Evolutionary conservation across 2,329 filamentous ascomycete genomes (phyloP), one percentile per base, ranked within the genome.

Genomic region (Aspergillus fischeri): DNA sequence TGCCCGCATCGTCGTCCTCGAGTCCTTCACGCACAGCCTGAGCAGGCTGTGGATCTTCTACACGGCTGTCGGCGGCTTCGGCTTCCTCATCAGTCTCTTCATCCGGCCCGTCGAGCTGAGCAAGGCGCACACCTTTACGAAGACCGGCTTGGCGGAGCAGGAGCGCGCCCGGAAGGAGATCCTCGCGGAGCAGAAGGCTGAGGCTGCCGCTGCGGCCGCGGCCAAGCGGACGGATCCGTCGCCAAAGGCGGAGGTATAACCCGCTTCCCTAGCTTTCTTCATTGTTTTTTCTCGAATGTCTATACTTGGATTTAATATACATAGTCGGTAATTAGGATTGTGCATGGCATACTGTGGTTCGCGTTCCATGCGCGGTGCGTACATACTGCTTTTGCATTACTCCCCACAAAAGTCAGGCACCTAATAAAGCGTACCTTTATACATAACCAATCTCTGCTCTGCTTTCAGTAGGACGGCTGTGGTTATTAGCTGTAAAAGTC

Each of bases 201-300:
- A 87, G 87, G 66, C 88, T 85, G 66, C 90, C 86, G 54, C 63
- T 49, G 60, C 87, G 87, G 66, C 88, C 85, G 66, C 90, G 87
- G 53, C 63, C 52, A 55, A 17, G 8, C 60, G 59, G 17, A 64
- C 52, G 35, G 4, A 54, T 35, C 17, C 41, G n/a, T 21, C 20
- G n/a, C 44, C 32, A 38, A 38, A 24, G 20, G 44, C 44, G n/a
- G 44, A 47, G 21, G 44, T 47, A 5, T 47, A 47, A 8, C 14
- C 42, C 41, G 38, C 35, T 14, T 4, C 35, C 20, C 20, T 45
- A 28, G 24, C 25, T 35, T 20, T 38, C 32, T 17, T 38, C 32
- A 17, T 17, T 6, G 25, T 27, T 6, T 27, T 38, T 17, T 17
- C 14, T 38, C 32, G 14, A 17, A 17, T 11, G 41, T 24, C 10